Evolutionary conservation across 352 stramenopile species (phyloP), one percentile per base, ranked within the genome.

Genomic region (Phytophthora vignae): DNA sequence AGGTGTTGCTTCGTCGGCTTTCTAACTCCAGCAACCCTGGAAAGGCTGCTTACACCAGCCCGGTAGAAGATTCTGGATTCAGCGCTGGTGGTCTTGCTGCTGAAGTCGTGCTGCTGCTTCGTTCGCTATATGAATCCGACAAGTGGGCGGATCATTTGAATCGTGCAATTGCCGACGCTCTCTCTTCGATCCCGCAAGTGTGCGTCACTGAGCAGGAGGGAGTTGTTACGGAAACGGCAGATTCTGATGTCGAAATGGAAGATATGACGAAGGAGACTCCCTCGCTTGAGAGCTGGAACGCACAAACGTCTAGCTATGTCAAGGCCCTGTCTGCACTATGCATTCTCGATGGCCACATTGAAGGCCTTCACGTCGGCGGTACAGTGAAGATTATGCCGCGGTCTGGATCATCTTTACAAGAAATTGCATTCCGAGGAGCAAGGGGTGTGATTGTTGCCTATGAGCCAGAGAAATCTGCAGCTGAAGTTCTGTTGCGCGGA

Each of bases 181-280:
- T 96, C 10, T 67, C 73, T 17, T 75, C 69, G 2, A 83, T 95
- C 25, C 83, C 85, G 21, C 57, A 67, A 42, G 68, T 58, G 14
- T 90, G 80, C 53, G 54, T 88, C 25, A 89, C 74, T 2, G 78
- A 90, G 48, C 36, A 67, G 57, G 65, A 68, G 42, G 27, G 53
- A 11, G 31, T 25, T 15, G 14, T 48, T 14, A 36, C 56, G 31
- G 68, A 78, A 54, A 73, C 60, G 6, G 68, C 72, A 0, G 89
- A 96, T 58, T 82, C 82, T 1, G 89, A 96, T 71, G 86, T 96
- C 14, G 90, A 96, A 59, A 95, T 95, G 87, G 90, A 96, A 74
- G 90, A 96, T 25, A 84, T 86, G 48, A 87, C 79, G 17, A 79
- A 83, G 12, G 84, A 91, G 15, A 63, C 82, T 2, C 88, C 87